Percentiles rank a stretch among this genome's conserved stretches.
Evolutionary conservation across 176 grass and related monocot species (phyloP).

Genomic region (Melocanna baccifera): DNA sequence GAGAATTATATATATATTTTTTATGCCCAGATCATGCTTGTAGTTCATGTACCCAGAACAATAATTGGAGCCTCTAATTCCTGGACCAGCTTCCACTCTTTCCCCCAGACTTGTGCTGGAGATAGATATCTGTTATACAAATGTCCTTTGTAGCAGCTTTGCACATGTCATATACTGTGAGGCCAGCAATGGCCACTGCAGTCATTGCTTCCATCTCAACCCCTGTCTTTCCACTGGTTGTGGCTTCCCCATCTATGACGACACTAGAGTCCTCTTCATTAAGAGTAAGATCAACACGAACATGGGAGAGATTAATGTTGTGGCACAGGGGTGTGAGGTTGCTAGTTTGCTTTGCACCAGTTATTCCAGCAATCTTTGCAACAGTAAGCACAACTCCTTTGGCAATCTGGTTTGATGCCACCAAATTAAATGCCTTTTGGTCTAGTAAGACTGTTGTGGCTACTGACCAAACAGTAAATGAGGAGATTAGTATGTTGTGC

Average conservation of each 20-base stretch:
- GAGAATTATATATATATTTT: neutral
- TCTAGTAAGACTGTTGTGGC: constrained; percentile 68
- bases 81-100: constrained; percentile 81
- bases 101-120: constrained; percentile 75
- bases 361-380: constrained; percentile 95
- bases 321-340: constrained; percentile 83
- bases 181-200: constrained; percentile 75
- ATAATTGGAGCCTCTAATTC: constrained; percentile 29
- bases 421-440: constrained; percentile 68
- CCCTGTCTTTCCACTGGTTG: constrained; percentile 64
- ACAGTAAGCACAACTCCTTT: constrained; percentile 96
- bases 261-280: constrained; percentile 80
- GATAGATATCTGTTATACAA: constrained; percentile 69
- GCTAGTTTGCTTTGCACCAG: constrained; percentile 88
- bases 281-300: constrained; percentile 84
- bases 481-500: no score
- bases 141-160: constrained; percentile 93
- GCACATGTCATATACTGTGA: constrained; percentile 96
- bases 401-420: constrained; percentile 84
- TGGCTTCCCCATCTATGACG: constrained; percentile 76
- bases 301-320: constrained; percentile 74
- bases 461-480: no score
- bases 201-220: constrained; percentile 97
- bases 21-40: neutral
- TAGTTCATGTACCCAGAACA: neutral